Base-by-base conservation (phyloP, 345 rosid genomes). In the Anastatica hierochuntica region DNA sequence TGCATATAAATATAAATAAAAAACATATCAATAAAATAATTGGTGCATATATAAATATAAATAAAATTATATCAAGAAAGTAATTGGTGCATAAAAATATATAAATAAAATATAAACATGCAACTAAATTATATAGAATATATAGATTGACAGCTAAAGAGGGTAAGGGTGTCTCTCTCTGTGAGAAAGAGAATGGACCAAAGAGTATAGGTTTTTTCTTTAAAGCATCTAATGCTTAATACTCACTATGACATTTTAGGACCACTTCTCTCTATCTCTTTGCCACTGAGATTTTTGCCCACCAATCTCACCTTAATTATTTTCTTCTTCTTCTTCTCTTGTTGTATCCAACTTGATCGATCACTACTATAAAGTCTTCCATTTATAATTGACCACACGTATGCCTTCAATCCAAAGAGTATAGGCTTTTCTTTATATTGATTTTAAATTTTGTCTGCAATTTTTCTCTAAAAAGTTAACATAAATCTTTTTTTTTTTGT, bases 231-330 rank as follows among this genome's bases (percentile, higher is more conserved):
- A 66, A 65, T 66, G 71, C 71, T 30, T 52, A 52, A 46, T 66
- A 51, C 54, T 36, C 71, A 15, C 47, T 51, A 66, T 58, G 44
- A 66, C 54, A 52, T 50, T 2, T 52, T 10, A 36, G 71, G 65
- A 58, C 65, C 71, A 66, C 71, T 58, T 24, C n/a, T 58, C 59
- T 51, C 63, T 66, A n/a, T n/a, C n/a, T 38, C 29, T 63, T 49
- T 21, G 53, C 64, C 60, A 66, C 64, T 66, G 64, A 58, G 64
- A 66, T 66, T 58, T 66, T 66, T 57, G 59, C 58, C 64, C 70
- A 43, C 45, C n/a, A 34, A 43, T 43, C 59, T 16, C 38, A 62
- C 67, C 47, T n/a, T n/a, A n/a, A n/a, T n/a, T n/a, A 51, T 50
- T 57, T 57, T 57, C 10, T 57, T 50, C n/a, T n/a, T n/a, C n/a